phyloP scores from a whole-genome alignment of 139 green algal genomes.

The Coelastrella sp. region DNA sequence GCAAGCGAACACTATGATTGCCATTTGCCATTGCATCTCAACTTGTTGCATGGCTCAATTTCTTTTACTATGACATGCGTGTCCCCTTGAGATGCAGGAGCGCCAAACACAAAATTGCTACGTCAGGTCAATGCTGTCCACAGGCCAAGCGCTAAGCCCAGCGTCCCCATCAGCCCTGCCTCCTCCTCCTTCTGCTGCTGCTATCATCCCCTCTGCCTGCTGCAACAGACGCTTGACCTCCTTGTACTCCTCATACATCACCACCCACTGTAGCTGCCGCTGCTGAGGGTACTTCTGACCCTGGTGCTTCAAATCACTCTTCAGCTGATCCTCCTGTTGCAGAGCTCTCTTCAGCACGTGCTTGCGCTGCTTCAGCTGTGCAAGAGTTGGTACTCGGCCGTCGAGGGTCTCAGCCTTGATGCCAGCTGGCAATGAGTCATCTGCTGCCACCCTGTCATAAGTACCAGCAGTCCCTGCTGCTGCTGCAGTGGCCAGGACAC shows the following conservation, averaged over 20 bases:
- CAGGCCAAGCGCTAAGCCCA: background rate
- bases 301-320: background rate
- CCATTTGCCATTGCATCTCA: too few species aligned
- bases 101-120: background rate
- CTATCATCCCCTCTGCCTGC: background rate
- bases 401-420: background rate
- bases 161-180: background rate
- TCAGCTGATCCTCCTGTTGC: background rate
- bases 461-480: slow-evolving; percentile 5
- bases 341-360: slow-evolving; percentile 43
- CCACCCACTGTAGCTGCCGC: slow-evolving; percentile 15
- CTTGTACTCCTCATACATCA: slow-evolving; percentile 45
- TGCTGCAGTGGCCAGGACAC: background rate
- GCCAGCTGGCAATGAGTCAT: background rate
- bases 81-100: background rate
- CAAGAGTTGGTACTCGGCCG: slow-evolving; percentile 8
- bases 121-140: slow-evolving; percentile 1
- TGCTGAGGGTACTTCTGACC: background rate
- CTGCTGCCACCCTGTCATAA: background rate
- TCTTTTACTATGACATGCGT: background rate
- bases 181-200: slow-evolving; percentile 12
- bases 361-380: slow-evolving; percentile 23
- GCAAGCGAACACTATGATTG: background rate
- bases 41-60: too few species aligned
- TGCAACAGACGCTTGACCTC: slow-evolving; percentile 34